A percentile compares a stretch with the other conserved stretches of the same genome.
phyloP scores from a whole-genome alignment of 164 flowering plant genomes.

The Chloranthus sessilifolius region DNA sequence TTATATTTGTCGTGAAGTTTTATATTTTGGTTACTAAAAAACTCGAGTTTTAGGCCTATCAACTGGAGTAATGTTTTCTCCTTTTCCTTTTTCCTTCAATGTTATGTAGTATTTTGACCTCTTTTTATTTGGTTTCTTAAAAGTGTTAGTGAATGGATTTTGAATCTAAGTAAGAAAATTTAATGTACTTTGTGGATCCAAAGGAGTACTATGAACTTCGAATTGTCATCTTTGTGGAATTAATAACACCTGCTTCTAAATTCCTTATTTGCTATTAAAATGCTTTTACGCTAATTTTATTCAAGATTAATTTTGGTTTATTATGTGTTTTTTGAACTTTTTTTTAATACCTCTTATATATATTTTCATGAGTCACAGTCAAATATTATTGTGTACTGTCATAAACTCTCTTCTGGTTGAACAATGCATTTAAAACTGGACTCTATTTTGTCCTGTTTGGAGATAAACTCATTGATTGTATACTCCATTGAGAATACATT shows the following conservation, averaged over 20 bases:
- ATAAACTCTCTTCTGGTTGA: neutral
- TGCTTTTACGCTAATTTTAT: neutral
- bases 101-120: constrained; percentile 20
- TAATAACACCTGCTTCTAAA: too few species aligned
- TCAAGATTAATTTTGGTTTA: neutral
- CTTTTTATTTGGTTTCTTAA: constrained; percentile 15
- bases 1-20: constrained; percentile 28
- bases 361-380: neutral
- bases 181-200: constrained; percentile 2
- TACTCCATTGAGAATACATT: neutral
- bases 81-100: constrained; percentile 10
- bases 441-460: neutral
- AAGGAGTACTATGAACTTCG: constrained; percentile 3
- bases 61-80: constrained; percentile 21
- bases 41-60: constrained; percentile 22
- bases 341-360: neutral
- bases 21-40: constrained; percentile 22
- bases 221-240: too few species aligned
- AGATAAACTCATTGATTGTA: neutral
- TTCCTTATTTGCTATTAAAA: constrained; percentile 2
- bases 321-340: neutral
- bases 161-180: constrained; percentile 1
- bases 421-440: neutral
- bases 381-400: neutral
- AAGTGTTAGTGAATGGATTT: constrained; percentile 12